Evolutionary conservation across 805 yeast species (phyloP), one percentile per base, ranked within the genome.

Genomic region (Priceomyces castillae): DNA sequence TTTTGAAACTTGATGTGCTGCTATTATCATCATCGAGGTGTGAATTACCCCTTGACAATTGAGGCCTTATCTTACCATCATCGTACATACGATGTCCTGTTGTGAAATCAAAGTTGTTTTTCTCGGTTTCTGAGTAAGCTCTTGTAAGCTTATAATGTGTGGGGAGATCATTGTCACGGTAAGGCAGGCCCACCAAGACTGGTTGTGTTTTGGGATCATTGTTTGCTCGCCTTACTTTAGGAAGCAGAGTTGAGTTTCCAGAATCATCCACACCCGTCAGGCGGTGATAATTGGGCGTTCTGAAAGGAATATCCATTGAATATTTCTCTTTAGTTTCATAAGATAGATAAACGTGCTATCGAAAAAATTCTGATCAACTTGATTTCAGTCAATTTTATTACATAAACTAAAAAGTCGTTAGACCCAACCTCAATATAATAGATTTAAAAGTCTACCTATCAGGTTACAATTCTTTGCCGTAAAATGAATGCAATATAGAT

Each of bases 121-220:
- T 75, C 52, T 83, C 90, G 17, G 76, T 76, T 49, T 82, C 90
- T 2, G 89, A 83, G 53, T 75, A 82, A 0, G 82, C 80, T 52
- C 84, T 67, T 10, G 77, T 69, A 33, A 78, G 53, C 42, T 65
- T 67, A 42, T 55, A 58, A 40, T 46, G 37, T n/a, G 15, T 10
- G 7, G 31, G 15, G 15, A 28, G 15, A 5, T 28, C 31, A 28
- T 28, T 12, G n/a, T 11, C 31, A 9, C 15, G 31, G 7, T 12
- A 6, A 9, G n/a, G n/a, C 31, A 12, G 31, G 5, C 15, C 31
- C 5, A 28, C 10, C 15, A 28, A n/a, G 7, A 28, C 15, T n/a
- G 31, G 31, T n/a, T 28, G 31, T 28, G 15, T n/a, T n/a, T 28
- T 28, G 15, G 31, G 15, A 28, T 28, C 31, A 28, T 28, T 28